Base-by-base conservation (phyloP, 106 monocot genomes). In the Acorus calamus region DNA sequence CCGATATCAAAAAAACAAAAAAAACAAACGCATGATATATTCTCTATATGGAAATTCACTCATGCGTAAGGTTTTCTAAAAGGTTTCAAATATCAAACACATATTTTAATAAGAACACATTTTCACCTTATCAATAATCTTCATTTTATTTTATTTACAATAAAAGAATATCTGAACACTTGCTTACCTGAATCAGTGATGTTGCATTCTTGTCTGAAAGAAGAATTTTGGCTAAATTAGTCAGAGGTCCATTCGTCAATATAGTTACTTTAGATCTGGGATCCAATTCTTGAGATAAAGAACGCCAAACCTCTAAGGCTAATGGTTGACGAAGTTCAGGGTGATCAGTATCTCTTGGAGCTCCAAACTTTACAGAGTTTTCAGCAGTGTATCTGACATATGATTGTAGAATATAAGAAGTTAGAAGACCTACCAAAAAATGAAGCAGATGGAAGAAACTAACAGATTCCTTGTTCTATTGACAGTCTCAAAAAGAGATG, bases 231-330 rank as follows among this genome's bases (percentile, higher is more conserved):
- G 86, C 94, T 56, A 94, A 71, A 49, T 87, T 94, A 64, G 94
- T 94, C 28, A 94, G 73, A 66, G 94, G 94, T 52, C 94, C 89
- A 63, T 75, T 90, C 7, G 89, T 90, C 63, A 94, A 48, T 57
- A 90, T 41, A 8, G 86, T 87, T 55, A 94, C 78, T 67, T 80
- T 89, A 4, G 72, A 53, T 54, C 67, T 60, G 12, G 66, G 46
- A 60, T 71, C 57, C 8, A 76, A 42, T 49, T 59, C 55, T 14
- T 53, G 50, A 43, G 73, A 56, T 51, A 93, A 62, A 9, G 79
- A 71, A 14, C 78, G 47, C 89, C 89, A 89, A 48, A 94, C 74
- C 71, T 94, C 86, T 52, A 80, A 50, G 69, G 77, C 86, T 50
- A 63, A 73, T 57, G 79, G 79, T 66, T 94, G 94, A 46, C 86